These are phyloP conservation scores for Penicillium herquei DNA, from an alignment of 495 filamentous ascomycete species.

Conservation along the genomic window DNA sequence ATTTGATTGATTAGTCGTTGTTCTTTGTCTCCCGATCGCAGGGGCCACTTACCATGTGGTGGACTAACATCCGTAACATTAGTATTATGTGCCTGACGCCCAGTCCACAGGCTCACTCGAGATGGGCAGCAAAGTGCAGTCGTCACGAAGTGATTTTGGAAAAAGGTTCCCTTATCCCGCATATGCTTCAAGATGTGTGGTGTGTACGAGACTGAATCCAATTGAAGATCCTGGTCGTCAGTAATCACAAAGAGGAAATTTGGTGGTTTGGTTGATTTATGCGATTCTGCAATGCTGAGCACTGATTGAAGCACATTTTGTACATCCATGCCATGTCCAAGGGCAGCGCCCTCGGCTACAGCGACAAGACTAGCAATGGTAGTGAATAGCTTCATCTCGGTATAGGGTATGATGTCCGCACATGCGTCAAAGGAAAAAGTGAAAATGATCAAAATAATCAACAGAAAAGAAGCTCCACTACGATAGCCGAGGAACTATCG, in stretches of 20 bases:
- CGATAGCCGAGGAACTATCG: neutral
- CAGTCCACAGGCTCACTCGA: slow-evolving; percentile 62
- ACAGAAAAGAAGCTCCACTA: neutral
- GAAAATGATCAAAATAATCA: neutral
- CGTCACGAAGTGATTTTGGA: slow-evolving; percentile 59
- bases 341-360: slow-evolving; percentile 7
- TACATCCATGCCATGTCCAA: neutral
- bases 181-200: slow-evolving; percentile 53
- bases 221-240: slow-evolving; percentile 63
- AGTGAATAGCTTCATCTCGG: slow-evolving; percentile 25
- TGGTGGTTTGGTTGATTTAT: slow-evolving; percentile 26
- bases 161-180: slow-evolving; percentile 53
- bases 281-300: slow-evolving; percentile 6
- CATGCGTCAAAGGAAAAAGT: neutral
- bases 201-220: slow-evolving; percentile 58
- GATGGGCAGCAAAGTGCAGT: slow-evolving; percentile 65
- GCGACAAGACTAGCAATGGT: slow-evolving; percentile 9
- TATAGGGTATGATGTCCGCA: neutral
- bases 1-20: neutral
- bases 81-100: slow-evolving; percentile 68
- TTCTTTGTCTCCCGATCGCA: neutral
- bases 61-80: slow-evolving; percentile 70
- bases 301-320: slow-evolving; percentile 16
- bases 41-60: slow-evolving; percentile 49
- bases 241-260: slow-evolving; percentile 67